These are phyloP conservation scores for Nakazawaea anatomiae DNA, from an alignment of 805 yeast genomes.

Conservation along the genomic window DNA sequence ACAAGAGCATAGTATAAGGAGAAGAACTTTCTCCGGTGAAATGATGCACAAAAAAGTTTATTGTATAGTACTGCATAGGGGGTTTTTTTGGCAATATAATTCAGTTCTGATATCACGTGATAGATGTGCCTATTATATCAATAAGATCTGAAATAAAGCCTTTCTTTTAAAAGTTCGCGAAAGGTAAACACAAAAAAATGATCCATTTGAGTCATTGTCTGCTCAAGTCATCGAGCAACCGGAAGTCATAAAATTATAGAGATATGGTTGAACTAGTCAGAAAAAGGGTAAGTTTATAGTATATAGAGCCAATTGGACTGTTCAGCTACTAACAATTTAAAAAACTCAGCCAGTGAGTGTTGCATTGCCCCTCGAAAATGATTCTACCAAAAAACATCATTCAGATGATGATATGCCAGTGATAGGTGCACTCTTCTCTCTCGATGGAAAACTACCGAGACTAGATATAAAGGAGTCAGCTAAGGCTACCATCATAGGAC, in stretches of 20 bases:
- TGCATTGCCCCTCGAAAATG: background rate
- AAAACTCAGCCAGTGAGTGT: background rate
- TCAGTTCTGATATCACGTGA: no score
- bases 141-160: no score
- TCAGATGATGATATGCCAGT: background rate
- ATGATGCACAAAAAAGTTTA: background rate
- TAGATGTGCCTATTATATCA: no score
- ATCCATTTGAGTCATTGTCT: no score
- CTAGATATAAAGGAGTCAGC: slow-evolving; percentile 1
- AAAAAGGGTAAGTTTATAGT: slow-evolving; percentile 6
- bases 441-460: slow-evolving; percentile 1
- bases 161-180: background rate
- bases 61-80: no score
- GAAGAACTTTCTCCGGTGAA: no score
- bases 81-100: no score
- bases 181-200: background rate
- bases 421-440: slow-evolving; percentile 6
- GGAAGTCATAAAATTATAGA: background rate
- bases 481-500: slow-evolving; percentile 26
- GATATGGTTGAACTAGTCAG: slow-evolving; percentile 9
- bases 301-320: no score
- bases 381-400: slow-evolving; percentile 1
- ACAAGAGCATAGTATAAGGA: no score
- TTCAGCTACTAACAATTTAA: background rate
- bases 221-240: background rate